phyloP scores from a whole-genome alignment of 208 protist species.

The Trichomonas vaginalis region DNA sequence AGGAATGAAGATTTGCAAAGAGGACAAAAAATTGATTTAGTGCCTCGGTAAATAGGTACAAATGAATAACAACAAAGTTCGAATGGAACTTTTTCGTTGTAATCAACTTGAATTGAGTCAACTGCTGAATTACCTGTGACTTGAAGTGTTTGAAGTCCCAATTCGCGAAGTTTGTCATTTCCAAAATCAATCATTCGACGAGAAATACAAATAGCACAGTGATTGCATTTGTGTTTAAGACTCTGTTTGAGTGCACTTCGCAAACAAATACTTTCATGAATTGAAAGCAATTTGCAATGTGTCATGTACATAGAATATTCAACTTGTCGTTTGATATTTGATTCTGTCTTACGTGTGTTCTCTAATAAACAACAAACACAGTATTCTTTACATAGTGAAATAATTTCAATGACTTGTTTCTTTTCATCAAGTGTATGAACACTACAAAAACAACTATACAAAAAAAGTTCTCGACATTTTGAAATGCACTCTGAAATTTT shows the following conservation, averaged over 20 bases:
- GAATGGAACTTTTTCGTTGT: slow-evolving; percentile 85
- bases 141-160: not conserved
- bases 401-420: not conserved
- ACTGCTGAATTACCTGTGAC: not conserved
- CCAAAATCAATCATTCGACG: not conserved
- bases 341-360: not conserved
- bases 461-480: not conserved
- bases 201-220: not conserved
- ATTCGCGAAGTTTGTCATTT: not conserved
- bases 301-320: not conserved
- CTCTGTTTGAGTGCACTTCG: not conserved
- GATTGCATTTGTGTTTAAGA: not conserved
- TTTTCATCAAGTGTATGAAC: not conserved
- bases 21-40: slow-evolving; percentile 54
- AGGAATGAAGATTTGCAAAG: slow-evolving; percentile 64
- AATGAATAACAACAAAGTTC: slow-evolving; percentile 57
- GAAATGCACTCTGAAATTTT: not conserved
- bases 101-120: slow-evolving; percentile 49
- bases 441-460: not conserved
- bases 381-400: not conserved
- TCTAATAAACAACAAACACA: not conserved
- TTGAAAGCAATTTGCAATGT: not conserved
- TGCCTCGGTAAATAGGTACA: slow-evolving; percentile 56
- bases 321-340: not conserved
- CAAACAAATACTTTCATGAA: not conserved